Evolutionary conservation across 306 rosid species (phyloP), one percentile per base, ranked within the genome.

Genomic region (Cucumis cinereus): DNA sequence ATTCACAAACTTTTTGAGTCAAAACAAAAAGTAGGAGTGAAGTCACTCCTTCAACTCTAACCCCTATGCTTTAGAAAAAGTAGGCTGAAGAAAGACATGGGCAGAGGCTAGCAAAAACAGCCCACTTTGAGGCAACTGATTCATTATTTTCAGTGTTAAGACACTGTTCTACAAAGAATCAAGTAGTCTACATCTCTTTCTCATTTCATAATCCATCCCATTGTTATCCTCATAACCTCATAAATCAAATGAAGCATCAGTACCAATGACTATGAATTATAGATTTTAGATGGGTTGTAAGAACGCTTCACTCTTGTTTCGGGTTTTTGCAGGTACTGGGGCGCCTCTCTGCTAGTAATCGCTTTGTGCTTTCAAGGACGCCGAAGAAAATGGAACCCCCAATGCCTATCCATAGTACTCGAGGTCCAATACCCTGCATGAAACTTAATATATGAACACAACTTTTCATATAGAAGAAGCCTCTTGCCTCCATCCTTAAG

Each of bases 351-450:
- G 83, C 82, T 28, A 87, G 88, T 10, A 73, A 59, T 24, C 57
- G 85, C 77, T 87, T 87, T 0, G 88, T 80, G 33, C 88, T 54
- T 82, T 87, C 90, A 7, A 87, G 85, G 12, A 87, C 88, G 8
- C 86, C 81, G 15, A 84, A 87, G 61, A 84, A 87, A 63, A 84
- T 87, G 0, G 88, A 84, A 40, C 88, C 90, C 1, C 90, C 90
- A 5, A 87, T 80, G 64, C 90, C 90, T 77, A 87, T 82, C 88
- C 88, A 84, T 52, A 87, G 66, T 35, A 87, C 90, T 79, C 90
- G 83, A n/a, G 90, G 90, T 24, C 83, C 88, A 47, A 87, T 84
- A 16, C 90, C 90, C 90, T 84, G 85, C 77, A 77, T 10, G 17
- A 73, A 73, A 35, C 72, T 22, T 15, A 12, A 62, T 14, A 45